Evolutionary conservation across 1,139 yeast genomes (phyloP).

Genomic region (Saccharomycopsis hybrid): DNA sequence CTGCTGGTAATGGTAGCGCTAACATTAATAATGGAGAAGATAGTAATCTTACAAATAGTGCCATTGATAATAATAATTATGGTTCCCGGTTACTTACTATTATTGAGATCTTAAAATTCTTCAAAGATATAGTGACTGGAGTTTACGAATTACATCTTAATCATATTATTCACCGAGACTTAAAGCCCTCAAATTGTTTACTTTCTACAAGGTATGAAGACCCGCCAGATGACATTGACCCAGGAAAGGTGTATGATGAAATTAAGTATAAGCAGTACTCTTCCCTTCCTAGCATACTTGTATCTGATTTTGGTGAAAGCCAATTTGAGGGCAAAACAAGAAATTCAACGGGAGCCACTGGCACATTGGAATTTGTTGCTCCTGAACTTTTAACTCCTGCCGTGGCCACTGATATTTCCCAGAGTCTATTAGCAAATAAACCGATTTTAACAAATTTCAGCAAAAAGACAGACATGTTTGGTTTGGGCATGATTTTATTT

Average conservation of each 20-base stretch:
- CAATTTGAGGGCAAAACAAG: constrained; percentile 58
- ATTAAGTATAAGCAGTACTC: constrained; percentile 25
- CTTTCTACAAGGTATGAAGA: constrained; percentile 36
- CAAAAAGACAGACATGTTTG: constrained; percentile 69
- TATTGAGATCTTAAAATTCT: constrained; percentile 55
- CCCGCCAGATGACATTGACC: not conserved
- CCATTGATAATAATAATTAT: not conserved
- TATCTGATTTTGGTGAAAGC: constrained; percentile 89
- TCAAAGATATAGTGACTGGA: constrained; percentile 63
- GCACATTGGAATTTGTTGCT: constrained; percentile 81
- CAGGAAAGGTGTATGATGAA: not conserved
- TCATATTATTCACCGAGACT: constrained; percentile 77
- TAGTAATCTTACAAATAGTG: not conserved
- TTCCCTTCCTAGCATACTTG: constrained; percentile 58
- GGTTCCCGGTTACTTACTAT: constrained; percentile 22
- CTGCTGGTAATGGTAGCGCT: not conserved
- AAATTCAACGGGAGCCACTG: constrained; percentile 69
- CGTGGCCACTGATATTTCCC: constrained; percentile 21
- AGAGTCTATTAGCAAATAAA: constrained; percentile 22
- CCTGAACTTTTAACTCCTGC: constrained; percentile 57
- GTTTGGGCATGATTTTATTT: constrained; percentile 75
- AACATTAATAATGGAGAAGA: not conserved
- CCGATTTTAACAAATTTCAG: constrained; percentile 44
- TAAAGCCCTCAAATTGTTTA: constrained; percentile 83
- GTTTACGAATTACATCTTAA: constrained; percentile 64